These are phyloP conservation scores for Syzygium aromaticum DNA, from an alignment of 345 rosid genomes.

Conservation along the genomic window DNA sequence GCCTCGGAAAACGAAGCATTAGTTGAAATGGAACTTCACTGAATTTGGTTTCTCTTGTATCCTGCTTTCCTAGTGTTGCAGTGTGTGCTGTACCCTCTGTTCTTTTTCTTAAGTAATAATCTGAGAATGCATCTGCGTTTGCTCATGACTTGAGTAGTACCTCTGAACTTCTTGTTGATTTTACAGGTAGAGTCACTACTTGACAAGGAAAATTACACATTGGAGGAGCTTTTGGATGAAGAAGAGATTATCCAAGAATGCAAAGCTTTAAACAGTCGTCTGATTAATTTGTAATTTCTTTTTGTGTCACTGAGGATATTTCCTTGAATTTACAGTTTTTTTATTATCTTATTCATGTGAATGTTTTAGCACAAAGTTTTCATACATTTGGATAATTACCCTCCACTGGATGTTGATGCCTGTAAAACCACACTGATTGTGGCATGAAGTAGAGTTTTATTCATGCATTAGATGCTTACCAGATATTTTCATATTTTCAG, in stretches of 20 bases:
- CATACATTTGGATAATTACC: not conserved
- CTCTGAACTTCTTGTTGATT: not conserved
- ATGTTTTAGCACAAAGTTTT: not conserved
- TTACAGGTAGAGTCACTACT: slow-evolving; percentile 76
- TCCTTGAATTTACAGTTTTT: not conserved
- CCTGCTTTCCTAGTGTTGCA: not conserved
- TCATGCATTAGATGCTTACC: not conserved
- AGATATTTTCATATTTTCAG: slow-evolving; percentile 30
- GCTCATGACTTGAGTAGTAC: not conserved
- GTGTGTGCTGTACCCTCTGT: not conserved
- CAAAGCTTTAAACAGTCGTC: slow-evolving; percentile 96
- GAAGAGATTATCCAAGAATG: slow-evolving; percentile 99
- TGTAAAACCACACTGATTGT: not conserved
- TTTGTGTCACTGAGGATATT: not conserved
- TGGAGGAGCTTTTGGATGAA: slow-evolving; percentile 98
- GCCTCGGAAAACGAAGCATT: not conserved
- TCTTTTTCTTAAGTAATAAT: not conserved
- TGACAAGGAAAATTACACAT: slow-evolving; percentile 82
- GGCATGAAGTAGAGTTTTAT: not conserved
- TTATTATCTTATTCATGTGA: not conserved
- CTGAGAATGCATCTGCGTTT: not conserved
- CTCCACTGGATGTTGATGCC: not conserved
- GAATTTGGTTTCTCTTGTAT: not conserved
- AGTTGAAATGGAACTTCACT: not conserved
- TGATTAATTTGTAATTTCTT: slow-evolving; percentile 72